phyloP scores from a whole-genome alignment of 179 eudicot genomes.

The Actinidia chinensis region DNA sequence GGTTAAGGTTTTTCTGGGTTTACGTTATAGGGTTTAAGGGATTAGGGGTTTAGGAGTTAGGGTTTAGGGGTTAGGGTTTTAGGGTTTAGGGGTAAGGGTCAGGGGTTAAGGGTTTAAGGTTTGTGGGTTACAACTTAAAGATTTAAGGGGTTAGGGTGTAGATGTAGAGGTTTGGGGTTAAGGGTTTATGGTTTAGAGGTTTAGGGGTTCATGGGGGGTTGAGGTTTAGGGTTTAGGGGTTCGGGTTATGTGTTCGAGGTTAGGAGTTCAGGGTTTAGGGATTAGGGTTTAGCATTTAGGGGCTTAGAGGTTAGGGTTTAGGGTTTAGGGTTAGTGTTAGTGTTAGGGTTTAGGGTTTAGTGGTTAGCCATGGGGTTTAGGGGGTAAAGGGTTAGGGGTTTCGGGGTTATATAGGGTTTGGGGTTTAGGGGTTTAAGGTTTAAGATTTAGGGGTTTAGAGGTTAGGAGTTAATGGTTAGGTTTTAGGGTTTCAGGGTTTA shows the following conservation, averaged over 20 bases:
- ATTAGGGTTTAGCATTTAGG: constrained; percentile 13
- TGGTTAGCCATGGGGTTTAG: constrained; percentile 13
- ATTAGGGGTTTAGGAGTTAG: constrained; percentile 20
- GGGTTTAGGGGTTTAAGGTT: too few relatives aligned
- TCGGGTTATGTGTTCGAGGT: constrained; percentile 18
- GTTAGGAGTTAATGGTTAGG: too few relatives aligned
- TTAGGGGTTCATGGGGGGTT: constrained; percentile 21
- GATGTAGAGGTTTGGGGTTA: constrained; percentile 20
- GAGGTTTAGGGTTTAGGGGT: constrained; percentile 23
- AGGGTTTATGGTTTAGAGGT: constrained; percentile 14
- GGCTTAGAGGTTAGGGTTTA: constrained; percentile 16
- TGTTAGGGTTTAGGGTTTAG: constrained; percentile 15
- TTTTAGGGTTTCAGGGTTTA: constrained; percentile 17
- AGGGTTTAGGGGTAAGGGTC: constrained; percentile 12
- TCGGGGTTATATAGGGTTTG: constrained; percentile 14
- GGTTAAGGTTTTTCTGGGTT: constrained; percentile 14
- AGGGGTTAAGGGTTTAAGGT: constrained; percentile 18
- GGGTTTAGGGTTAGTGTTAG: constrained; percentile 22
- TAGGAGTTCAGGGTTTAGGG: constrained; percentile 19
- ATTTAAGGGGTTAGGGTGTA: constrained; percentile 16
- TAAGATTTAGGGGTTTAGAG: constrained; percentile 18
- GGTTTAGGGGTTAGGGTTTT: constrained; percentile 25
- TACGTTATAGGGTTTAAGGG: constrained; percentile 15
- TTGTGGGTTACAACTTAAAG: constrained; percentile 10
- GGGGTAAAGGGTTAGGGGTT: constrained; percentile 17